These are phyloP conservation scores for Aspergillus nidulans DNA, from an alignment of 495 filamentous ascomycete species.

Conservation along the genomic window DNA sequence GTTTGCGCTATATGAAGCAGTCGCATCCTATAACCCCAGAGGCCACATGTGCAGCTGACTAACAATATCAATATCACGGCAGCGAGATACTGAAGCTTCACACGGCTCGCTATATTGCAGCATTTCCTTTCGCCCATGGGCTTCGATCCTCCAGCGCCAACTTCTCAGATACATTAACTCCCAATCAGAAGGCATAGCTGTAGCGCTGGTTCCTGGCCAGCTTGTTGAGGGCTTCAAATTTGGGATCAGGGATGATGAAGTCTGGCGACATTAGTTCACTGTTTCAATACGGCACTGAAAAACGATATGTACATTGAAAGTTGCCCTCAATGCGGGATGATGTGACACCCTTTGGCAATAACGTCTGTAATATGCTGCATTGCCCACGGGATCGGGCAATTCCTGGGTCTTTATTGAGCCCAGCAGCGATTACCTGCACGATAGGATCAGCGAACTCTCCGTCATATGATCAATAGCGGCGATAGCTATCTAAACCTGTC, in stretches of 20 bases:
- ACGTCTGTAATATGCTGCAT: conserved; percentile 65
- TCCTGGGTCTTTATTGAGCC: conserved; percentile 65
- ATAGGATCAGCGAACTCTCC: conserved; percentile 55
- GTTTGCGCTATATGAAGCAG: too few relatives aligned
- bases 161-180: conserved; percentile 48
- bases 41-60: too few relatives aligned
- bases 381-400: conserved; percentile 77
- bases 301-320: conserved; percentile 35
- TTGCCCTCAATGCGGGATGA: conserved; percentile 54
- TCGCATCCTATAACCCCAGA: too few relatives aligned
- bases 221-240: conserved; percentile 40
- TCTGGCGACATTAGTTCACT: conserved; percentile 24
- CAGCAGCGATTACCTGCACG: conserved; percentile 57
- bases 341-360: conserved; percentile 58
- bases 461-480: not conserved
- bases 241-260: conserved; percentile 44
- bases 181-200: conserved; percentile 49
- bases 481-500: not conserved
- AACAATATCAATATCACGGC: too few relatives aligned
- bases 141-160: conserved; percentile 42
- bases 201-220: conserved; percentile 45
- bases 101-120: conserved; percentile 27
- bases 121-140: conserved; percentile 42
- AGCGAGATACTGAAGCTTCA: too few relatives aligned
- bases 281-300: not conserved